These are phyloP conservation scores for Odontarrhena argentea DNA, from an alignment of 345 rosid species.

Conservation along the genomic window DNA sequence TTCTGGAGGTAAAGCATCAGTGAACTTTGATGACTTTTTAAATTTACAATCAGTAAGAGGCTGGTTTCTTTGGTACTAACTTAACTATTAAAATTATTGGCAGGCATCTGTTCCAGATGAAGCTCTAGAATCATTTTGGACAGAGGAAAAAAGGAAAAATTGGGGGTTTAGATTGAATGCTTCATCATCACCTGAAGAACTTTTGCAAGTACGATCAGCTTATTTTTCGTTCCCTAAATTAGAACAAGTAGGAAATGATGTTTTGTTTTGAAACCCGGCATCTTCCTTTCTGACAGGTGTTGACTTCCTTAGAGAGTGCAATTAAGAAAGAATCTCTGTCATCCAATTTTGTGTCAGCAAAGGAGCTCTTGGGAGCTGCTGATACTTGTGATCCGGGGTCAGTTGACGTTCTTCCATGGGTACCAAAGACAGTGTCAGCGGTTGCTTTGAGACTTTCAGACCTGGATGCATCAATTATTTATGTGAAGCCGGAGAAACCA, in stretches of 20 bases:
- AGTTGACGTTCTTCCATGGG: conserved; percentile 86
- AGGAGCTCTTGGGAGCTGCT: conserved; percentile 60
- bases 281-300: conserved; percentile 51
- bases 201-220: conserved; percentile 61
- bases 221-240: conserved; percentile 15
- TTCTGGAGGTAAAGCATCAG: conserved; percentile 64
- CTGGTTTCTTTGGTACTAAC: not conserved
- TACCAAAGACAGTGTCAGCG: conserved; percentile 86
- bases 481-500: conserved; percentile 59
- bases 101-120: conserved; percentile 80
- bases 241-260: conserved; percentile 4
- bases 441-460: conserved; percentile 86
- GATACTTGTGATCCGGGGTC: conserved; percentile 43
- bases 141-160: conserved; percentile 51
- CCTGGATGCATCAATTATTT: conserved; percentile 66
- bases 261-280: not conserved
- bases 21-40: conserved; percentile 9
- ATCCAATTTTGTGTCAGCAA: conserved; percentile 64
- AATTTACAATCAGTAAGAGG: not conserved
- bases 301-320: conserved; percentile 74
- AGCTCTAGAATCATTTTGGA: conserved; percentile 81
- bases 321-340: conserved; percentile 65
- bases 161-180: conserved; percentile 65
- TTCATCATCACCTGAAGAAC: conserved; percentile 65
- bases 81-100: conserved; percentile 22